Evolutionary conservation across 2,329 filamentous ascomycete genomes (phyloP), one percentile per base, ranked within the genome.

Genomic region (Piedraia hortae): DNA sequence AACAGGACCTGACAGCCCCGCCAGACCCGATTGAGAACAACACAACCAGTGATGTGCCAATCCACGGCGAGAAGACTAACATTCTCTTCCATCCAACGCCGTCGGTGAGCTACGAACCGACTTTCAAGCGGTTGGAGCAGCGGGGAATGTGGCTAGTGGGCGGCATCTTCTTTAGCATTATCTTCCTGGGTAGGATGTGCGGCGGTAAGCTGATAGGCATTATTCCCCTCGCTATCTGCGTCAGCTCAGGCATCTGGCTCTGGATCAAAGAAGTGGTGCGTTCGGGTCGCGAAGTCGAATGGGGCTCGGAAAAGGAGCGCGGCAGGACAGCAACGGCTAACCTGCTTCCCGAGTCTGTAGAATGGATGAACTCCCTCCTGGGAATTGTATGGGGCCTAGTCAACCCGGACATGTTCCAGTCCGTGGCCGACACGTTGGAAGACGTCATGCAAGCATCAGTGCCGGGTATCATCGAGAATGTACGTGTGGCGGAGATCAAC

Each of bases 361-460:
- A 60, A 41, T 93, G 85, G 85, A 70, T 97, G 60, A 97, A 97
- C 43, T 80, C 74, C 0, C 62, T 85, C 22, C 46, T 93, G 3
- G 62, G 61, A 2, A 61, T 90, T 18, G 57, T 85, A 19, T 97
- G 85, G 85, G 73, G 75, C 1, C 52, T 93, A 3, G 67, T 91
- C 31, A 88, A 93, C 38, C 82, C 85, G 0, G 82, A 93, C 19
- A 88, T 93, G 72, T 85, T 97, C 43, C 54, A 63, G n/a, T 62
- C 63, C 4, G 62, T 91, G 5, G 80, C 80, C n/a, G 85, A 93
- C 40, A 91, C 74, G 7, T 59, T 85, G 4, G 74, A 85, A 46
- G 82, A 93, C 42, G 73, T 93, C 32, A 93, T 93, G 82, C 78
- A 88, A 42, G 82, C 80, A 10, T 90, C 77, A 0, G 72, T 91